A percentile compares a stretch with the other conserved stretches of the same genome.
Evolutionary conservation across 1,284 basidiomycete species (phyloP).

Genomic region (Pseudozyma tsukubaensis): DNA sequence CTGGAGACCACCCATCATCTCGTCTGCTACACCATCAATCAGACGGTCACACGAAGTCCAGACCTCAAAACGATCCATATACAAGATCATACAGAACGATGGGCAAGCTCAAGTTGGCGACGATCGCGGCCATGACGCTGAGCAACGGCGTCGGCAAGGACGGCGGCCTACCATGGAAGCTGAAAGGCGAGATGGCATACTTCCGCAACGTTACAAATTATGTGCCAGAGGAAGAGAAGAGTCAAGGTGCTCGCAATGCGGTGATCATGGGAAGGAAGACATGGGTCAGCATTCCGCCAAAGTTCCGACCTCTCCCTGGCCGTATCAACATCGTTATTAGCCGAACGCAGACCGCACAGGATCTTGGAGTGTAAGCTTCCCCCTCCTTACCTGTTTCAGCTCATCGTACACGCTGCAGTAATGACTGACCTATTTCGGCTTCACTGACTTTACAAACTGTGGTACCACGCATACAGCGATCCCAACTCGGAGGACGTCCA

Average conservation of each 20-base stretch:
- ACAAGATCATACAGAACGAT: too few relatives aligned
- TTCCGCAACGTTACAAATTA: conserved; percentile 83
- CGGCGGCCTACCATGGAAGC: conserved; percentile 84
- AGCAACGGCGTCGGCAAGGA: conserved; percentile 87
- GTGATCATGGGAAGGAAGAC: conserved; percentile 97
- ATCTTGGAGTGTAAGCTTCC: conserved; percentile 74
- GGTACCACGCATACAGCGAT: conserved; percentile 9
- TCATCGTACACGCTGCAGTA: conserved; percentile 4
- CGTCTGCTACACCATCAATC: too few relatives aligned
- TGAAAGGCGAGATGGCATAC: conserved; percentile 91
- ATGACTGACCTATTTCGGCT: conserved; percentile 9
- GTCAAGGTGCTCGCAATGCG: conserved; percentile 74
- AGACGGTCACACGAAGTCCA: too few relatives aligned
- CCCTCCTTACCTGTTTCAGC: not conserved
- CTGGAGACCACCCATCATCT: too few relatives aligned
- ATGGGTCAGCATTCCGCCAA: conserved; percentile 95
- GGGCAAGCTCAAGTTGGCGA: conserved; percentile 73
- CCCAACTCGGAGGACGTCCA: conserved; percentile 47
- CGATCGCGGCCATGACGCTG: conserved; percentile 91
- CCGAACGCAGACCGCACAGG: conserved; percentile 74
- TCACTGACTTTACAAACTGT: not conserved
- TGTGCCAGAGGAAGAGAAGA: conserved; percentile 66
- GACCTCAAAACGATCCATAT: too few relatives aligned
- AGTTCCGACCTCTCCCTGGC: conserved; percentile 83
- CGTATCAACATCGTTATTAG: conserved; percentile 86